Conservation (phyloP, 129 eudicot genomes). For the Lactuca saligna region DNA sequence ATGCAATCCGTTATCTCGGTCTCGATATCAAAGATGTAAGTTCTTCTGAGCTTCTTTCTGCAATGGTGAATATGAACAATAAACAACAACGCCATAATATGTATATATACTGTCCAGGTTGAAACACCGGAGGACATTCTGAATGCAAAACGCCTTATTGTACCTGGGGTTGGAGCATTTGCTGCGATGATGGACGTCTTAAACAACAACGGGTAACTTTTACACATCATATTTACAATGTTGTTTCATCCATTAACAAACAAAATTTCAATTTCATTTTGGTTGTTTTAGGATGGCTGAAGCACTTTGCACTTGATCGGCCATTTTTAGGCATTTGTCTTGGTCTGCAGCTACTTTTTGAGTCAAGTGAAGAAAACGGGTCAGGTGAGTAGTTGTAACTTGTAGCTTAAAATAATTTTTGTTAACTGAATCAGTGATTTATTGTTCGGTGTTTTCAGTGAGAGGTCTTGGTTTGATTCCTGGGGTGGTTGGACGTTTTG, state of each 20-base stretch:
- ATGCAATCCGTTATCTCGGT: constrained; percentile 82
- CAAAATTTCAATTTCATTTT: background rate
- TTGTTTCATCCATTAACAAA: background rate
- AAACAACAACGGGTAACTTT: constrained; percentile 41
- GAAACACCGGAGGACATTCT: constrained; percentile 60
- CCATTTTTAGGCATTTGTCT: constrained; percentile 98
- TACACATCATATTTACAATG: constrained; percentile 4
- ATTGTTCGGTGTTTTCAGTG: constrained; percentile 40
- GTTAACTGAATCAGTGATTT: too few relatives aligned
- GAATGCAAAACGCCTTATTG: constrained; percentile 50
- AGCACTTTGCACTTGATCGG: constrained; percentile 82
- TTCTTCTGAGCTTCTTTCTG: background rate
- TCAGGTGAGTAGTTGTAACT: too few relatives aligned
- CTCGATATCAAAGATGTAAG: constrained; percentile 75
- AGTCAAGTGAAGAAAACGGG: constrained; percentile 10
- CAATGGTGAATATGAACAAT: background rate
- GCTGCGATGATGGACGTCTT: too few relatives aligned
- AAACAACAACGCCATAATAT: background rate
- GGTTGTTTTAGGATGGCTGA: constrained; percentile 80
- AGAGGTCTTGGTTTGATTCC: constrained; percentile 97
- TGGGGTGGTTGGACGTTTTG: constrained; percentile 98
- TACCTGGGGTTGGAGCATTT: background rate
- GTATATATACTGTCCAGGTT: constrained; percentile 44
- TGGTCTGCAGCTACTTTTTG: constrained; percentile 95
- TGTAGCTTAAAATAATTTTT: too few relatives aligned